A percentile compares a stretch with the other conserved stretches of the same genome.
phyloP scores from a whole-genome alignment of 208 protist species.

The Leishmania amazonensis region DNA sequence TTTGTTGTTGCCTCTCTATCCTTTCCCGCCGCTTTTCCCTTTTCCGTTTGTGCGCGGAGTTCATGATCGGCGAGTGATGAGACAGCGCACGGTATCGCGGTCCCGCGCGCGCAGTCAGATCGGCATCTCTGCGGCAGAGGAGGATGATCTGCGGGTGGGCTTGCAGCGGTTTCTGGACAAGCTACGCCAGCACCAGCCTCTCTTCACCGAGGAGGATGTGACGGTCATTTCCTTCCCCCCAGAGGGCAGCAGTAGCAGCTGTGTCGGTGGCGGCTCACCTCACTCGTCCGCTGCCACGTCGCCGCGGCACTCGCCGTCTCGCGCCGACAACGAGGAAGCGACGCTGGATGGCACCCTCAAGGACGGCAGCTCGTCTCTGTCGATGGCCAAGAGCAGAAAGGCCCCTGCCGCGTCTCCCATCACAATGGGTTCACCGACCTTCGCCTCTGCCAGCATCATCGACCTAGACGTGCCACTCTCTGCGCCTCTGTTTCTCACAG shows the following conservation, averaged over 20 bases:
- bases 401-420: background rate
- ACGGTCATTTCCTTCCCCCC: slow-evolving; percentile 59
- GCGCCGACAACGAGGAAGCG: slow-evolving; percentile 19
- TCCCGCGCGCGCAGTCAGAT: slow-evolving; percentile 35
- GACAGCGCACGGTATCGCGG: slow-evolving; percentile 31
- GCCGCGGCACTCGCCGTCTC: slow-evolving; percentile 26
- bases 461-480: slow-evolving; percentile 65
- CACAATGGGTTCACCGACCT: background rate
- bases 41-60: background rate
- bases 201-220: slow-evolving; percentile 83
- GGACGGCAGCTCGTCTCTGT: background rate
- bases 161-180: slow-evolving; percentile 69
- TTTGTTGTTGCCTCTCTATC: background rate
- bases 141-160: slow-evolving; percentile 46
- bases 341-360: background rate
- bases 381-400: background rate
- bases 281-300: slow-evolving; percentile 11
- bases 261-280: slow-evolving; percentile 37
- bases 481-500: slow-evolving; percentile 51
- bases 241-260: slow-evolving; percentile 31
- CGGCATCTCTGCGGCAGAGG: slow-evolving; percentile 27
- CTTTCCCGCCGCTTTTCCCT: background rate
- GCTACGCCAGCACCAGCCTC: slow-evolving; percentile 63
- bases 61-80: slow-evolving; percentile 23
- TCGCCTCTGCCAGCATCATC: slow-evolving; percentile 25